Base-by-base conservation (phyloP, 2,329 filamentous ascomycete genomes). In the Metarhizium robertsii region DNA sequence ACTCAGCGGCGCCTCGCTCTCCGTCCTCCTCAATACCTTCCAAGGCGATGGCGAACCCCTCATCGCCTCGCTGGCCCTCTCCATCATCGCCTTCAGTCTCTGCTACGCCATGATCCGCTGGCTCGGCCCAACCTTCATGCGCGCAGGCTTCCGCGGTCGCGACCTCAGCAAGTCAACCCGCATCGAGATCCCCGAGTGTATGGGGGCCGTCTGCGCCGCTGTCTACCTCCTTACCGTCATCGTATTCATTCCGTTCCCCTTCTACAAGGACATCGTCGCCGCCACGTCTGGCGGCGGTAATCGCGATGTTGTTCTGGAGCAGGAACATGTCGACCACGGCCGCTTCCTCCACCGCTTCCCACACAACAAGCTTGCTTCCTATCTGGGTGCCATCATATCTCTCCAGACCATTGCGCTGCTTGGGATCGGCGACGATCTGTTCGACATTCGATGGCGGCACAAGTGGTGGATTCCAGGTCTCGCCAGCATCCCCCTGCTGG, bases 381-480 rank as follows among this genome's bases (percentile, higher is more conserved):
- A 95, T 71, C 84, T 96, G 48, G 95, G 94, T 32, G 94, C 92
- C 59, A 88, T 97, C 66, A 86, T 96, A 62, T 95, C 92, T 6
- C 83, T 99, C 42, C 91, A 96, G 73, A 88, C 86, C 49, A 90
- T 95, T 60, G 88, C 91, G 51, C 86, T 97, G 56, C 86, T 99
- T 38, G 94, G 94, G 54, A 86, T 99, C 58, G 89, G 90, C 61
- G 94, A 99, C 72, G 94, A 99, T 73, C 81, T 96, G 53, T 96
- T 99, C 72, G 94, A 99, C 71, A 96, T 99, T 66, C 85, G 94
- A 67, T 99, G 94, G 94, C 87, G 94, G 54, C 92, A 99, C 79
- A 99, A 99, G 76, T 91, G 96, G 73, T 88, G 96, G 76, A 96
- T 99, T 64, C 94, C 94, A 6, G 94, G 90, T 57, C 88, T 99